phyloP scores from a whole-genome alignment of 2,329 filamentous ascomycete genomes.

The Paradendryphiella salina region DNA sequence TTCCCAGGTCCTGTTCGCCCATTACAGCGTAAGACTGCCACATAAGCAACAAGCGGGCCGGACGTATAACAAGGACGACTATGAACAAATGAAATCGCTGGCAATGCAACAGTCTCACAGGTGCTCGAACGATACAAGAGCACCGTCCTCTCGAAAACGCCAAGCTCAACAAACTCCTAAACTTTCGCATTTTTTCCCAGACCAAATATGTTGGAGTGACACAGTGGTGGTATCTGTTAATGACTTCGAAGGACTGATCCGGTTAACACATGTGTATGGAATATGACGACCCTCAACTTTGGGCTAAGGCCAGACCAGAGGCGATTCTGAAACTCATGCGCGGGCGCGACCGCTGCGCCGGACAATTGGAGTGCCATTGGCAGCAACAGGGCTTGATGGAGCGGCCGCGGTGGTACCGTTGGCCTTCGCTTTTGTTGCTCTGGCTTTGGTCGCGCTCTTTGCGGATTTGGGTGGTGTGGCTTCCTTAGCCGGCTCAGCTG shows the following conservation, averaged over 20 bases:
- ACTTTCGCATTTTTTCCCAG: not conserved
- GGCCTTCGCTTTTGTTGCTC: conserved; percentile 14
- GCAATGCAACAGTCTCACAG: not conserved
- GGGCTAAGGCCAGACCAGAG: not conserved
- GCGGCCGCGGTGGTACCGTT: conserved; percentile 16
- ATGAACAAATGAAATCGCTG: not conserved
- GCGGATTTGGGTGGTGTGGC: conserved; percentile 23
- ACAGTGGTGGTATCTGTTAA: conserved; percentile 1
- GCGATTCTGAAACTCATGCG: conserved; percentile 6
- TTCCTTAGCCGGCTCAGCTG: conserved; percentile 16
- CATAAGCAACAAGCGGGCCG: not conserved
- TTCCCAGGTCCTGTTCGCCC: not conserved
- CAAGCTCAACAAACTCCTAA: conserved; percentile 1
- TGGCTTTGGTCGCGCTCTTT: conserved; percentile 22
- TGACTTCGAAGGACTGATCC: not conserved
- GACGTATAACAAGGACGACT: not conserved
- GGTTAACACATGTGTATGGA: not conserved
- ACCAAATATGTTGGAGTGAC: not conserved
- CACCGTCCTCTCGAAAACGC: conserved; percentile 3
- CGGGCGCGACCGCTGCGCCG: conserved; percentile 29
- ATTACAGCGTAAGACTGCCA: not conserved
- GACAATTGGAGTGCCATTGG: conserved; percentile 20
- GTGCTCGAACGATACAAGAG: not conserved
- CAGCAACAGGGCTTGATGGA: conserved; percentile 17
- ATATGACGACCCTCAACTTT: not conserved